Base-by-base conservation (phyloP, 2,329 filamentous ascomycete genomes). In the Pseudogymnoascus sp. region DNA sequence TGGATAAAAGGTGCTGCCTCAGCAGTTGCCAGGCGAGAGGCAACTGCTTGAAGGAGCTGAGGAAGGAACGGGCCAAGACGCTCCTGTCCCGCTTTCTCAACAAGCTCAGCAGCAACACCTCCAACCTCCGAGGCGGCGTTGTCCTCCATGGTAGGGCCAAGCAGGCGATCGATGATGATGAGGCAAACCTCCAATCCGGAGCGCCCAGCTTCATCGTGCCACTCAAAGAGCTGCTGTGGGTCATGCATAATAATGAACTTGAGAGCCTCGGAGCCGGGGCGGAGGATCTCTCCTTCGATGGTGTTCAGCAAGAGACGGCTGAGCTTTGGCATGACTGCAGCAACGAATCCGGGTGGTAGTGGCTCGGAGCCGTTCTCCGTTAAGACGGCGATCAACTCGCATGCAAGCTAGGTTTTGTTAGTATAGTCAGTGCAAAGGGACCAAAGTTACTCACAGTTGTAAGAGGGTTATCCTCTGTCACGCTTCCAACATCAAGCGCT, bases 91-190 rank as follows among this genome's bases (percentile, higher is more conserved):
- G 93, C 95, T 77, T 95, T 96, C 77, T 98, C 93, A 0, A 99
- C 95, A 28, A 99, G 81, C 76, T 96, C 93, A 1, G 93, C 93
- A 4, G 95, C 95, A 68, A 99, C 84, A 14, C 92, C 92, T 69
- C 95, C 95, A 48, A 99, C 93, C 78, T 99, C 93, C n/a, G 92
- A 91, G 4, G 93, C 95, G 16, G 92, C 90, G 71, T 93, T 92
- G 72, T 99, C 95, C 71, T 96, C 90, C n/a, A 98, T 88, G 1
- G 83, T 78, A 1, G 90, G 89, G 2, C 90, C 88, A 31, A 99
- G 83, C 4, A 99, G 83, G 60, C 93, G 90, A 74, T 97, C 95
- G 67, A 99, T 92, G 70, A 99, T 95, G 68, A 92, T 85, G 60
- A 99, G 83, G 65, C 92, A 91, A 31, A 96, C 88, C 75, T 98